phyloP scores from a whole-genome alignment of 164 flowering plant species.

The Echeveria elegans region DNA sequence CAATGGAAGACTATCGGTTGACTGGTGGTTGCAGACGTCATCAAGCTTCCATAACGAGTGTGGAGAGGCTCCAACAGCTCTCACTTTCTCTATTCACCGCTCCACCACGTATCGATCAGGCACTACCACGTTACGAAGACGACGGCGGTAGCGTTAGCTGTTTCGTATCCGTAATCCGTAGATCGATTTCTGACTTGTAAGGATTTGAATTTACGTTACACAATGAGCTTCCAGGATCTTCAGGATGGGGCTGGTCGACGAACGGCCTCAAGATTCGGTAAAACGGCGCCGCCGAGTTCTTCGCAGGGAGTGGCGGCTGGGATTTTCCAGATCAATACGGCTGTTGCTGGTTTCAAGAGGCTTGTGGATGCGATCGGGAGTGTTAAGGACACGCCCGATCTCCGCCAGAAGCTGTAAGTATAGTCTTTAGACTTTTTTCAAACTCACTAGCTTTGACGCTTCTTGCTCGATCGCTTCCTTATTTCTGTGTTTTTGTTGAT shows the following conservation, averaged over 20 bases:
- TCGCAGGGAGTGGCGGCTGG: slow-evolving; percentile 46
- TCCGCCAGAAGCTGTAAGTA: slow-evolving; percentile 54
- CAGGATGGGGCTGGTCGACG: slow-evolving; percentile 21
- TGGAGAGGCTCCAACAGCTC: not conserved
- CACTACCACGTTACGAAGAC: not conserved
- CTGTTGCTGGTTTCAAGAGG: slow-evolving; percentile 51
- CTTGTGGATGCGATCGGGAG: slow-evolving; percentile 60
- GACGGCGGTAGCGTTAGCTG: not conserved
- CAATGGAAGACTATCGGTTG: not conserved
- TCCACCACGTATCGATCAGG: not conserved
- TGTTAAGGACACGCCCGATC: slow-evolving; percentile 64
- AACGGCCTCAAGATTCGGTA: slow-evolving; percentile 21
- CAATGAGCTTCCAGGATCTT: slow-evolving; percentile 67
- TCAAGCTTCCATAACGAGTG: not conserved
- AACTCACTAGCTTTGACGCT: not conserved
- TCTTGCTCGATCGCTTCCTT: not conserved
- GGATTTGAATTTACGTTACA: not conserved
- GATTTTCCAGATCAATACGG: slow-evolving; percentile 67
- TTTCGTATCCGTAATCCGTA: not conserved
- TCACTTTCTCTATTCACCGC: not conserved
- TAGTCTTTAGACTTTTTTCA: not conserved
- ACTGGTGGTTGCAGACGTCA: not conserved
- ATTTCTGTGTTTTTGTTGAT: not conserved
- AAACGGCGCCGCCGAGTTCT: slow-evolving; percentile 10
- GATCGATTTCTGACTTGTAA: not conserved